Conservation (phyloP, 2,329 filamentous ascomycete genomes). For the Ustulina deusta region DNA sequence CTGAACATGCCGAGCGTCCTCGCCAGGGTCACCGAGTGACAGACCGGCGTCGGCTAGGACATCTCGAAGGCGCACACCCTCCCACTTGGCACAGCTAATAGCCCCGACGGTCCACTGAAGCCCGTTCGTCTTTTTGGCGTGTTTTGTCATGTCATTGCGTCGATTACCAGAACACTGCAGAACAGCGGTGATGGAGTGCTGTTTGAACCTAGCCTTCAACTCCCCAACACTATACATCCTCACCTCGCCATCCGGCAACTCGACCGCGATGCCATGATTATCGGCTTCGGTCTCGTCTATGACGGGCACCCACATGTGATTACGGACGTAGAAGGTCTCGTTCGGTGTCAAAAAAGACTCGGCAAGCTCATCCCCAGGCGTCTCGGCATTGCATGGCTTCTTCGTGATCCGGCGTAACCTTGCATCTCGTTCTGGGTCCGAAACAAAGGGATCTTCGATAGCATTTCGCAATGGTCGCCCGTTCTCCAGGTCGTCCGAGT, state of each 20-base stretch:
- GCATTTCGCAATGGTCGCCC: slow-evolving; percentile 64
- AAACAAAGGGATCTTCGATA: slow-evolving; percentile 69
- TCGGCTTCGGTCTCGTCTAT: slow-evolving; percentile 51
- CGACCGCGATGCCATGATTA: slow-evolving; percentile 55
- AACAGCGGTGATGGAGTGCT: slow-evolving; percentile 58
- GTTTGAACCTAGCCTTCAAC: slow-evolving; percentile 58
- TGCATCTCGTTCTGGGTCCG: slow-evolving; percentile 58
- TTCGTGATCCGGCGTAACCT: slow-evolving; percentile 55
- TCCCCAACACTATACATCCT: slow-evolving; percentile 57
- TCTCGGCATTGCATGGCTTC: slow-evolving; percentile 64
- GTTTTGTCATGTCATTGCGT: slow-evolving; percentile 58
- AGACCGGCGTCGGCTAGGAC: slow-evolving; percentile 58
- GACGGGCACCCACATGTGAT: slow-evolving; percentile 62
- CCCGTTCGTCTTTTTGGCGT: slow-evolving; percentile 58
- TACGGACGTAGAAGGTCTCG: slow-evolving; percentile 60
- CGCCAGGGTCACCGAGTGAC: slow-evolving; percentile 47
- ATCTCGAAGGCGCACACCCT: slow-evolving; percentile 59
- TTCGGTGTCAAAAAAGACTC: slow-evolving; percentile 59
- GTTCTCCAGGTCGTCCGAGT: slow-evolving; percentile 68
- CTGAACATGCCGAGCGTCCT: slow-evolving; percentile 51
- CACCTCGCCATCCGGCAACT: slow-evolving; percentile 57
- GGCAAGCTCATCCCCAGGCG: slow-evolving; percentile 55
- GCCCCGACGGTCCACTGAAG: slow-evolving; percentile 62
- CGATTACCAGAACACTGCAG: slow-evolving; percentile 63
- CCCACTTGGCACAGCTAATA: slow-evolving; percentile 61